phyloP scores from a whole-genome alignment of 257 asterid genomes.

The Rehmannia glutinosa region DNA sequence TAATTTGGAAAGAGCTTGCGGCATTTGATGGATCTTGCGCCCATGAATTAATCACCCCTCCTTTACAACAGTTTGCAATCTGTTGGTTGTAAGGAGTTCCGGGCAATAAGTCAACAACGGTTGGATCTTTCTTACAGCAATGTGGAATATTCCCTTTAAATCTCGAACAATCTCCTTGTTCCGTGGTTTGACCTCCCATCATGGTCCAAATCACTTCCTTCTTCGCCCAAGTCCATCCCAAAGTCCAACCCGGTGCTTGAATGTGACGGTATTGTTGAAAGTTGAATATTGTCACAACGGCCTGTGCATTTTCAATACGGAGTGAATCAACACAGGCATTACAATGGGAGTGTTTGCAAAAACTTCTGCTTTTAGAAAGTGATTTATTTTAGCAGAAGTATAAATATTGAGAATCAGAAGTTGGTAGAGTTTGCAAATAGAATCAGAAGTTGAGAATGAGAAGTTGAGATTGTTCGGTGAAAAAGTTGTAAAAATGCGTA shows the following conservation, averaged over 20 bases:
- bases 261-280: constrained; percentile 47
- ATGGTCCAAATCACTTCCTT: constrained; percentile 52
- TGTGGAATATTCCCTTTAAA: constrained; percentile 45
- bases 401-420: no score
- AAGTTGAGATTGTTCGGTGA: no score
- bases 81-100: constrained; percentile 50
- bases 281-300: constrained; percentile 40
- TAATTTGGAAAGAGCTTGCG: constrained; percentile 37
- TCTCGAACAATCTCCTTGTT: constrained; percentile 57
- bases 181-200: constrained; percentile 47
- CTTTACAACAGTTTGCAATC: constrained; percentile 52
- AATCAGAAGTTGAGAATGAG: no score
- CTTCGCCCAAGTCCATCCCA: constrained; percentile 57
- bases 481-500: no score
- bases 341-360: no score
- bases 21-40: constrained; percentile 40
- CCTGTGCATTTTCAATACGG: constrained; percentile 32
- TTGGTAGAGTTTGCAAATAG: no score
- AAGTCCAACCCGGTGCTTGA: constrained; percentile 45
- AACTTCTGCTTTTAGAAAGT: no score
- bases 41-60: constrained; percentile 51
- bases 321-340: no score
- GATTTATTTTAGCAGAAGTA: no score
- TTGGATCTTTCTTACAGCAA: constrained; percentile 44
- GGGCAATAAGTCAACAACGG: constrained; percentile 41